phyloP scores from a whole-genome alignment of 2,329 filamentous ascomycete species.

The Diaporthe aspalathi region DNA sequence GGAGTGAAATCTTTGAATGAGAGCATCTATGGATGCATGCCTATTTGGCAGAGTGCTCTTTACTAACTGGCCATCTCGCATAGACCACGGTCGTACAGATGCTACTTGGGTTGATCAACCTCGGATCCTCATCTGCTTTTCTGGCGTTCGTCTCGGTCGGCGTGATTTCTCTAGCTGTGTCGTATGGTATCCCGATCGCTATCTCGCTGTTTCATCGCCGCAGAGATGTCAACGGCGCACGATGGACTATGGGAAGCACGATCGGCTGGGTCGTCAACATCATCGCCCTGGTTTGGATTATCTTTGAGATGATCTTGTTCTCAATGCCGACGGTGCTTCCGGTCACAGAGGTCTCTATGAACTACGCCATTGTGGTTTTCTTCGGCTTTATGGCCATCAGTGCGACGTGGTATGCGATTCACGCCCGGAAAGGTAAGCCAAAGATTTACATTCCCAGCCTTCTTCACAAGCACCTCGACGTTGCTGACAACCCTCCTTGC shows the following conservation, averaged over 20 bases:
- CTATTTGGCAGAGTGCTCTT: rapidly evolving
- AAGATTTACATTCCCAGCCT: rapidly evolving
- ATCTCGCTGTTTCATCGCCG: conserved; percentile 61
- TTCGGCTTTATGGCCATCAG: conserved; percentile 61
- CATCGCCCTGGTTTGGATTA: conserved; percentile 61
- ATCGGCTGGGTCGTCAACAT: conserved; percentile 59
- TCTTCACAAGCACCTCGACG: too few species aligned
- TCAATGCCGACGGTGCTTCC: conserved; percentile 63
- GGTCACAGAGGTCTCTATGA: conserved; percentile 60
- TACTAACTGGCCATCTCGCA: background rate
- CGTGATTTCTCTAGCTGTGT: conserved; percentile 66
- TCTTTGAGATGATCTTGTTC: conserved; percentile 65
- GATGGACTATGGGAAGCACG: conserved; percentile 57
- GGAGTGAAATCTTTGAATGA: too few species aligned
- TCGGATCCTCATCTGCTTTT: conserved; percentile 68
- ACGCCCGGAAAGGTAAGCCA: conserved; percentile 61
- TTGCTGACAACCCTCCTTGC: conserved; percentile 10
- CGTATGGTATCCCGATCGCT: conserved; percentile 66
- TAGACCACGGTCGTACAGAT: conserved; percentile 63
- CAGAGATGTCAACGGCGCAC: conserved; percentile 58
- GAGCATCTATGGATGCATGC: rapidly evolving
- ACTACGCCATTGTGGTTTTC: conserved; percentile 69
- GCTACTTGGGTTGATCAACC: conserved; percentile 66
- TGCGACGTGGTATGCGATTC: conserved; percentile 61
- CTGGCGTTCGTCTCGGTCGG: conserved; percentile 67